Conservation (phyloP, 129 eudicot genomes). For the Apium graveolens region DNA sequence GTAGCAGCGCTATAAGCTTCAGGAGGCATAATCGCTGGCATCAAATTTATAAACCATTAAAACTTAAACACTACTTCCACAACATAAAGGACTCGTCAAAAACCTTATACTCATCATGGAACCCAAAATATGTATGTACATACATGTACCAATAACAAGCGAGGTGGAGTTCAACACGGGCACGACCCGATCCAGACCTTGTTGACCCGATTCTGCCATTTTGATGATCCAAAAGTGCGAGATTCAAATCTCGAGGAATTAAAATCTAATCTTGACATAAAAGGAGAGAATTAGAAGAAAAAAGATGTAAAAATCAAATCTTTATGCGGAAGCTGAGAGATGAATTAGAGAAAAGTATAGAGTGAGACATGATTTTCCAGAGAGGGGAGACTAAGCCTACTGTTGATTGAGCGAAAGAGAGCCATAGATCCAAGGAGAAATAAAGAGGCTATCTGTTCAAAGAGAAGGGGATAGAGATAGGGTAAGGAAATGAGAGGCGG, state of each 20-base stretch:
- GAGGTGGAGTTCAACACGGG: conserved; percentile 29
- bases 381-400: too few relatives aligned
- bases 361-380: too few relatives aligned
- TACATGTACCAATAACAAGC: conserved; percentile 23
- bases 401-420: too few relatives aligned
- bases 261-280: neutral
- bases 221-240: conserved; percentile 10
- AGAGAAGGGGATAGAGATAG: too few relatives aligned
- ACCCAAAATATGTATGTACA: neutral
- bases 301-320: neutral
- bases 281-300: neutral
- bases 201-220: conserved; percentile 53
- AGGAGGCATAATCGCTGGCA: neutral
- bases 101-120: neutral
- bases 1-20: too few relatives aligned
- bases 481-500: too few relatives aligned
- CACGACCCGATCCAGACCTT: conserved; percentile 38
- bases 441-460: too few relatives aligned
- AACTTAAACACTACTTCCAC: neutral
- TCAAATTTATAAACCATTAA: neutral
- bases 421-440: too few relatives aligned
- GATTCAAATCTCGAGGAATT: conserved; percentile 12
- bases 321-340: too few relatives aligned
- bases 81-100: neutral
- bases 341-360: too few relatives aligned